These are phyloP conservation scores for Sugiyamaella paludigena DNA, from an alignment of 1,139 yeast genomes.

Conservation along the genomic window DNA sequence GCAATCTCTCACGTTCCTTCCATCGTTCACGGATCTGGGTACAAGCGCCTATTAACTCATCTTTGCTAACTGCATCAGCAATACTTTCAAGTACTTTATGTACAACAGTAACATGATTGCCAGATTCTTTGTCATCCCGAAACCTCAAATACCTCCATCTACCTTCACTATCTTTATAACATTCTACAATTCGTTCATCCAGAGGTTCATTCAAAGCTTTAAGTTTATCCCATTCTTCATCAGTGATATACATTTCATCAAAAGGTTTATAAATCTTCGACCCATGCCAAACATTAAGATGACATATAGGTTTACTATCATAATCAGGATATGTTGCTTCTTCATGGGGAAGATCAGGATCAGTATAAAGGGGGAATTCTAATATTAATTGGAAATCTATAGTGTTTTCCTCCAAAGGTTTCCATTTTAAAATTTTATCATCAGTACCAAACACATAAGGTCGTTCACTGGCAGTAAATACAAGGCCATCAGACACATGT, in stretches of 20 bases:
- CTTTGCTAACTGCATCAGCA: slow-evolving; percentile 77
- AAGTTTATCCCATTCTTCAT: slow-evolving; percentile 78
- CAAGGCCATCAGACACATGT: slow-evolving; percentile 91
- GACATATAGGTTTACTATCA: slow-evolving; percentile 69
- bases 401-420: slow-evolving; percentile 93
- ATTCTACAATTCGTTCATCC: slow-evolving; percentile 89
- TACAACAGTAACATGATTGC: slow-evolving; percentile 79
- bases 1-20: slow-evolving; percentile 44
- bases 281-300: slow-evolving; percentile 80
- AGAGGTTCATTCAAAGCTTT: slow-evolving; percentile 73
- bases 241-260: slow-evolving; percentile 58
- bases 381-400: slow-evolving; percentile 78
- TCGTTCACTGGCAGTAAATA: slow-evolving; percentile 85
- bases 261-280: slow-evolving; percentile 57
- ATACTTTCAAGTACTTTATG: slow-evolving; percentile 80
- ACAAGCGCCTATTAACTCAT: slow-evolving; percentile 59
- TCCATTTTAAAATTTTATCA: slow-evolving; percentile 78
- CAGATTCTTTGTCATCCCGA: slow-evolving; percentile 88
- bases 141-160: slow-evolving; percentile 85
- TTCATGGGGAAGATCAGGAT: slow-evolving; percentile 64
- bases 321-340: slow-evolving; percentile 64
- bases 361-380: slow-evolving; percentile 63
- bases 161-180: slow-evolving; percentile 58
- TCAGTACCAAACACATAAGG: slow-evolving; percentile 92
- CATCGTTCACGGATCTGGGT: slow-evolving; percentile 47